Conservation (phyloP, 208 protist genomes). For the Trypanosoma lewisi region DNA sequence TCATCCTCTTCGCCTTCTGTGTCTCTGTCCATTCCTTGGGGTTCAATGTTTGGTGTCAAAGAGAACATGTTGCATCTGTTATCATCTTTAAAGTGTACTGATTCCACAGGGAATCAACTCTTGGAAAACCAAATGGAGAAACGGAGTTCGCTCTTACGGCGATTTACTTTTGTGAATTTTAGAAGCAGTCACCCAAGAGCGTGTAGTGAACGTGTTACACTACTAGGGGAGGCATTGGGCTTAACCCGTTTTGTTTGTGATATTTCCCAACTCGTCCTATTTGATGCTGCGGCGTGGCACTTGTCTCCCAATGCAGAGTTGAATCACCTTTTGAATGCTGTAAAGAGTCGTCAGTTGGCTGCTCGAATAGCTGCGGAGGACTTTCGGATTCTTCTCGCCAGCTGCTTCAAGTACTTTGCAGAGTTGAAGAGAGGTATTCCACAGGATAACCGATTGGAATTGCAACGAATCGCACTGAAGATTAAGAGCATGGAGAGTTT, state of each 20-base stretch:
- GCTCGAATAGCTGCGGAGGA: constrained; percentile 36
- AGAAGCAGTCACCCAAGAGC: not conserved
- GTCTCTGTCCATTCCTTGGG: constrained; percentile 15
- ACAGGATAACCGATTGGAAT: constrained; percentile 31
- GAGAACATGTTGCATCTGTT: constrained; percentile 11
- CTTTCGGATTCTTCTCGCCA: constrained; percentile 25
- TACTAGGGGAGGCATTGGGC: constrained; percentile 38
- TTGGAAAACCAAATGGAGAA: not conserved
- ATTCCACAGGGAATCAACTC: not conserved
- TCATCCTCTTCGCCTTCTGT: not conserved
- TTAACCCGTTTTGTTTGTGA: constrained; percentile 34
- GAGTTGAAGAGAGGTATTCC: constrained; percentile 27
- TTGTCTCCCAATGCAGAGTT: constrained; percentile 36
- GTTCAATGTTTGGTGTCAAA: constrained; percentile 15
- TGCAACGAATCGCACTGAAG: constrained; percentile 35
- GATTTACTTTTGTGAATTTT: constrained; percentile 10
- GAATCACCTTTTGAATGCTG: constrained; percentile 28
- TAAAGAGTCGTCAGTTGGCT: constrained; percentile 40
- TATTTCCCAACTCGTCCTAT: constrained; percentile 42
- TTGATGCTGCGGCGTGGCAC: constrained; percentile 60
- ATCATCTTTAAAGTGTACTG: not conserved
- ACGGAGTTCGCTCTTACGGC: constrained; percentile 19
- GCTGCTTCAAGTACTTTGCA: constrained; percentile 32
- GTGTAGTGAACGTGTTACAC: not conserved
- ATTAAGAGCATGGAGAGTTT: constrained; percentile 31